Evolutionary conservation across 331 rosid species (phyloP), one percentile per base, ranked within the genome.

Genomic region (Rosa hybrid): DNA sequence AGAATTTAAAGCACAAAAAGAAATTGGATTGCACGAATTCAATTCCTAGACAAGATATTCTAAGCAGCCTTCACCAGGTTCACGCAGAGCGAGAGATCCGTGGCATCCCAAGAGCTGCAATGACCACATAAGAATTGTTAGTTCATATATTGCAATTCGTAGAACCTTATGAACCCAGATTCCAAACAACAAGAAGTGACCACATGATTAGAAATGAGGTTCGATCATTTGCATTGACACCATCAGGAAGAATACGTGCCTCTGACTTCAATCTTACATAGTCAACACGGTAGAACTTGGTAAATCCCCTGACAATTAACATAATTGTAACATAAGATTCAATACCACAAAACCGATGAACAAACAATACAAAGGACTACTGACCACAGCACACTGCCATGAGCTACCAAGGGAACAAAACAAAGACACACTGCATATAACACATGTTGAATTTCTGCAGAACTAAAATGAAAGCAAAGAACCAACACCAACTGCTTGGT

Each of bases 51-150:
- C n/a, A 16, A 30, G 46, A n/a, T 34, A 25, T 53, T 80, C 65
- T 86, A 84, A 78, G 81, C 86, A 71, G 83, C 80, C 97, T 77
- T 76, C 84, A 65, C 97, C 94, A 17, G 97, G 97, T 39, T 71
- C 14, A 23, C 97, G 97, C 38, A 60, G 60, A 0, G 97, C 90
- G 86, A 91, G 83, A 77, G 88, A 89, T 77, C 96, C 97, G 77
- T 92, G 96, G 83, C 96, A 86, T 44, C 97, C 97, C 82, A 92
- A 92, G 72, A 87, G 87, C 97, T 92, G 75, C 83, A 84, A 25
- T 23, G 82, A 13, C 4, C 20, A 75, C 54, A 76, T 3, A 17
- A 10, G 8, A 48, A 25, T 30, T 9, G 2, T 34, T 7, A 48
- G 10, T 11, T 18, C 6, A 23, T 12, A 2, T 8, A 12, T 51